phyloP scores from a whole-genome alignment of 352 stramenopile genomes.

The Phytophthora cryptogea region DNA sequence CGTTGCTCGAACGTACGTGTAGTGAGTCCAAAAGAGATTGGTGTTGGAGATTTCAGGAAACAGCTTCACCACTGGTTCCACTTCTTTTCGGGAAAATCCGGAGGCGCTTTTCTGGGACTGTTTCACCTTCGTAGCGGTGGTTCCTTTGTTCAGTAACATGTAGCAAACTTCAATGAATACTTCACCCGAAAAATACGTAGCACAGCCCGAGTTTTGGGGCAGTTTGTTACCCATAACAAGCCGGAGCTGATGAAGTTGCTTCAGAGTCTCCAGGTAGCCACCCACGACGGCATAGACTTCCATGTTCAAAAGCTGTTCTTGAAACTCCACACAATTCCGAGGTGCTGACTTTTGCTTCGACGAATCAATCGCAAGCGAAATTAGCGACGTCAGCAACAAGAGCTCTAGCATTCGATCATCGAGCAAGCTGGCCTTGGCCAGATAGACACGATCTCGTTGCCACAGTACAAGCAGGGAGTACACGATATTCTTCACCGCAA shows the following conservation, averaged over 20 bases:
- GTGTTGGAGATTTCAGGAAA: conserved; percentile 29
- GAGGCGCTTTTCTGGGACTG: conserved; percentile 12
- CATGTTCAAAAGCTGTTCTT: conserved; percentile 55
- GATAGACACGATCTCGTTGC: conserved; percentile 49
- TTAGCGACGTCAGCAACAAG: conserved; percentile 58
- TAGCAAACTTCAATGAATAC: conserved; percentile 64
- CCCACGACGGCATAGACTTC: conserved; percentile 48
- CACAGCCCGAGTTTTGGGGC: conserved; percentile 40
- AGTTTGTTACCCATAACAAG: conserved; percentile 53
- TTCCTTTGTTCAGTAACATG: conserved; percentile 25
- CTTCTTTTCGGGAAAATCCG: conserved; percentile 28
- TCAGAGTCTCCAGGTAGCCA: conserved; percentile 58
- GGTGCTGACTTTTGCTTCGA: conserved; percentile 27
- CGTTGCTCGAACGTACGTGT: conserved; percentile 30
- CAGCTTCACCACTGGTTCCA: conserved; percentile 29
- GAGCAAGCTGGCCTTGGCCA: conserved; percentile 37
- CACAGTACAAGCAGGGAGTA: conserved; percentile 57
- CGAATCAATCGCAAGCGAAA: conserved; percentile 42
- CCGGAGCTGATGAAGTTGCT: conserved; percentile 58
- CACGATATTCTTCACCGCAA: conserved; percentile 54
- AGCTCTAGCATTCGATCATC: conserved; percentile 51
- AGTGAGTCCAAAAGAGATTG: conserved; percentile 38
- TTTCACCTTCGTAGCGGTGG: conserved; percentile 13
- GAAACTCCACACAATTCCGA: conserved; percentile 17
- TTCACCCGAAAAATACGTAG: conserved; percentile 66